Evolutionary conservation across 1,139 yeast species (phyloP), one percentile per base, ranked within the genome.

Genomic region (Magnusiomyces ingens): DNA sequence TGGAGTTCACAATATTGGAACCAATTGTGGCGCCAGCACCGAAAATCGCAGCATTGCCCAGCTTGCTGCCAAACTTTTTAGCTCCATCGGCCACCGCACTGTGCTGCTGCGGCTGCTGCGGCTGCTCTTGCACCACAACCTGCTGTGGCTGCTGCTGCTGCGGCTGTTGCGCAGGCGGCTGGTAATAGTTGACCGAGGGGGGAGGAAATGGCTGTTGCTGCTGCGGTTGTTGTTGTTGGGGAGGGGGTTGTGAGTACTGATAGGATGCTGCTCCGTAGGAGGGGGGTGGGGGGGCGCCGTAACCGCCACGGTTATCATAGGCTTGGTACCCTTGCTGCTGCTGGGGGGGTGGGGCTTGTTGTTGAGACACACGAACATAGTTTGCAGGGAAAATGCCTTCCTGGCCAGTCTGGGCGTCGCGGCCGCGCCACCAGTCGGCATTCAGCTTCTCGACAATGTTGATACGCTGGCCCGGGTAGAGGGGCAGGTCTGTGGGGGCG

Each of bases 11-110:
- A 53, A 93, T 60, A 65, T 91, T 93, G 50, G 93, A 78, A 64
- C 99, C 98, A 53, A 91, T 76, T 1, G 97, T 85, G 44, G 98
- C 96, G 75, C 99, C 99, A 19, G 97, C 98, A 70, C 98, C 98
- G 62, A 89, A 91, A 56, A 91, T 81, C 32, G 95, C 95, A 5
- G 97, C 97, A 62, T 89, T 84, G 52, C 97, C 97, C 53, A 91
- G 74, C 70, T 87, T 85, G 55, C 87, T 76, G 18, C 97, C 97
- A 63, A 88, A 81, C 67, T 79, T 84, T 68, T 79, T 82, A 53
- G 85, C 66, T 10, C 73, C 76, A 6, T 72, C 72, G 36, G 65
- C 62, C 40, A 63, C 61, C 26, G 62, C 62, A 37, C 56, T 56
- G 19, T 59, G 59, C 10, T 51, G 50, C 46, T 53, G 55, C 4